Evolutionary conservation across 306 rosid species (phyloP).

Genomic region (Vigna trinervia): DNA sequence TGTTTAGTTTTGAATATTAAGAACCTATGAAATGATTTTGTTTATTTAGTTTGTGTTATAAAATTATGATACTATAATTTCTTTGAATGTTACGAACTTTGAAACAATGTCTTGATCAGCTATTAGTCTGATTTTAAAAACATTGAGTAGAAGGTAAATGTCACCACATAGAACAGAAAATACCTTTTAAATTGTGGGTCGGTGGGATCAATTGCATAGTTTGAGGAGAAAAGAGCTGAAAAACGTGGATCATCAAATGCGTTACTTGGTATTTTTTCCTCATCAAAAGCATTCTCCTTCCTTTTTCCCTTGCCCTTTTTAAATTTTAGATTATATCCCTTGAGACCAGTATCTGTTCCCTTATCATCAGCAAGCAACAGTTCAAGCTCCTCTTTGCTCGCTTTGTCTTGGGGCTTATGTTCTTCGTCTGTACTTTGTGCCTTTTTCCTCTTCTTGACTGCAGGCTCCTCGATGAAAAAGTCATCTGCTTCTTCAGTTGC

Average conservation of each 20-base stretch:
- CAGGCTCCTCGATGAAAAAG: constrained; percentile 80
- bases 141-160: neutral
- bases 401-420: constrained; percentile 54
- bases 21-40: no score
- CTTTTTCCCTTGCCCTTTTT: constrained; percentile 69
- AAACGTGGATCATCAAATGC: constrained; percentile 83
- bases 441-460: constrained; percentile 60
- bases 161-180: constrained; percentile 9
- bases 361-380: constrained; percentile 88
- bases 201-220: constrained; percentile 83
- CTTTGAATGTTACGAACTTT: neutral
- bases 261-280: constrained; percentile 68
- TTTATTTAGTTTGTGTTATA: no score
- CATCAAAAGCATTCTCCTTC: constrained; percentile 62
- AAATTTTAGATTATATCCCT: constrained; percentile 77
- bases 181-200: constrained; percentile 94
- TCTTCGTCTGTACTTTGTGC: constrained; percentile 47
- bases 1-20: no score
- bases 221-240: constrained; percentile 61
- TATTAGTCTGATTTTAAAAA: neutral
- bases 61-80: neutral
- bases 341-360: constrained; percentile 59
- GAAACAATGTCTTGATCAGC: neutral
- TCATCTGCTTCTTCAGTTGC: constrained; percentile 67
- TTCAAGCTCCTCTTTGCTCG: constrained; percentile 86